Evolutionary conservation across 2,329 filamentous ascomycete species (phyloP).

Genomic region (Verticillium klebahnii): DNA sequence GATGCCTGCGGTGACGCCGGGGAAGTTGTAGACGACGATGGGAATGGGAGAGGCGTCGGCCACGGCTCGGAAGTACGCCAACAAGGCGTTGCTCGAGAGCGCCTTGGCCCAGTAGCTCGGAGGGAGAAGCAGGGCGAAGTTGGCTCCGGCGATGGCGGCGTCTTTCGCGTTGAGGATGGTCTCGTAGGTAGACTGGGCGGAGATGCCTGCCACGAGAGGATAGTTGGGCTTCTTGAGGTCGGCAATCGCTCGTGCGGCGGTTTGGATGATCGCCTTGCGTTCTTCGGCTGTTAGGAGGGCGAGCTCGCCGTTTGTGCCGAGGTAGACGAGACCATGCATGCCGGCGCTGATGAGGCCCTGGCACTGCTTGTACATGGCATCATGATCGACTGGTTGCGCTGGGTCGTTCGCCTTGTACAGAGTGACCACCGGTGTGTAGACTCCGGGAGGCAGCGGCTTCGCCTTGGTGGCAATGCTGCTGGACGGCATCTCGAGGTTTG

Average conservation of each 20-base stretch:
- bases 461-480: conserved; percentile 28
- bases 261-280: conserved; percentile 33
- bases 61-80: conserved; percentile 58
- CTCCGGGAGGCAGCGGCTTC: conserved; percentile 33
- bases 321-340: conserved; percentile 39
- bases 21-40: conserved; percentile 19
- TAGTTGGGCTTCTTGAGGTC: conserved; percentile 28
- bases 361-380: conserved; percentile 38
- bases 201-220: conserved; percentile 40
- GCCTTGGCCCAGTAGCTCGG: conserved; percentile 64
- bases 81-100: conserved; percentile 51
- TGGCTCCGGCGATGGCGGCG: conserved; percentile 58
- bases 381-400: conserved; percentile 35
- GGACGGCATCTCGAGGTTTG: conserved; percentile 16
- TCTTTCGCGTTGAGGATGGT: conserved; percentile 62
- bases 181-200: conserved; percentile 59
- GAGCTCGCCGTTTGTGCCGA: conserved; percentile 42
- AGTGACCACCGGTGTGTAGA: conserved; percentile 43
- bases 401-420: conserved; percentile 34
- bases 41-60: conserved; percentile 40
- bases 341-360: conserved; percentile 35
- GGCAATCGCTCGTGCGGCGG: conserved; percentile 29
- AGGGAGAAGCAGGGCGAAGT: conserved; percentile 63
- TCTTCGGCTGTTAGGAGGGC: conserved; percentile 34
- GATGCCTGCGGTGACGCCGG: conserved; percentile 15